These are phyloP conservation scores for Ophiosphaerella narmari DNA, from an alignment of 2,329 filamentous ascomycete genomes.

Conservation along the genomic window DNA sequence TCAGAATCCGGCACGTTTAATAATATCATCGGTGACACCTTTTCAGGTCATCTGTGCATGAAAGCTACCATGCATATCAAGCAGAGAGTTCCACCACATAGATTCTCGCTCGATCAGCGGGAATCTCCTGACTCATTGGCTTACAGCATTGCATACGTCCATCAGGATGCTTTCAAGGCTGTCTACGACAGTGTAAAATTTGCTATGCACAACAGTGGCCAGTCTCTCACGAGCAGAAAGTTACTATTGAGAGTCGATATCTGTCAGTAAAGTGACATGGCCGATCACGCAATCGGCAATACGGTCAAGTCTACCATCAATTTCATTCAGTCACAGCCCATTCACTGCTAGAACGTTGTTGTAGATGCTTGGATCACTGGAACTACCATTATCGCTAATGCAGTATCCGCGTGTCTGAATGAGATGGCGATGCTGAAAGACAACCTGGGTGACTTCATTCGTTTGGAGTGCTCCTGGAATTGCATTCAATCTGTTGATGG, in stretches of 20 bases:
- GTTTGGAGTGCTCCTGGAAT: constrained; percentile 51
- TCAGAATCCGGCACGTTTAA: background rate
- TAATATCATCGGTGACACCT: background rate
- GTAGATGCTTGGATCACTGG: constrained; percentile 53
- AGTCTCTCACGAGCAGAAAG: constrained; percentile 29
- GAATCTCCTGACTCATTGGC: no score
- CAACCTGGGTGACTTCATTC: constrained; percentile 52
- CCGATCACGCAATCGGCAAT: constrained; percentile 54
- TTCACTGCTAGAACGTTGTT: constrained; percentile 47
- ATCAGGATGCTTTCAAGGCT: constrained; percentile 54
- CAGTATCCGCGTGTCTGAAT: constrained; percentile 48
- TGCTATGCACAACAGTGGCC: constrained; percentile 38
- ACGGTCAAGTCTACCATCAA: constrained; percentile 51
- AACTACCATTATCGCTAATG: constrained; percentile 52
- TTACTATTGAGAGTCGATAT: constrained; percentile 51
- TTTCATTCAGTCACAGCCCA: constrained; percentile 50
- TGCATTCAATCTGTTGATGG: constrained; percentile 49
- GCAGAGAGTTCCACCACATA: background rate
- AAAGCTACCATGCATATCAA: background rate
- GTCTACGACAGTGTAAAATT: constrained; percentile 51
- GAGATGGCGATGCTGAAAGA: constrained; percentile 48
- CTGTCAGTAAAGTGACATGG: constrained; percentile 51
- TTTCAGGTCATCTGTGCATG: background rate
- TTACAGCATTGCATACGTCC: constrained; percentile 47
- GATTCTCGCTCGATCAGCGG: constrained; percentile 2